phyloP scores from a whole-genome alignment of 176 grass and related monocot species.

The Musa troglodytarum region DNA sequence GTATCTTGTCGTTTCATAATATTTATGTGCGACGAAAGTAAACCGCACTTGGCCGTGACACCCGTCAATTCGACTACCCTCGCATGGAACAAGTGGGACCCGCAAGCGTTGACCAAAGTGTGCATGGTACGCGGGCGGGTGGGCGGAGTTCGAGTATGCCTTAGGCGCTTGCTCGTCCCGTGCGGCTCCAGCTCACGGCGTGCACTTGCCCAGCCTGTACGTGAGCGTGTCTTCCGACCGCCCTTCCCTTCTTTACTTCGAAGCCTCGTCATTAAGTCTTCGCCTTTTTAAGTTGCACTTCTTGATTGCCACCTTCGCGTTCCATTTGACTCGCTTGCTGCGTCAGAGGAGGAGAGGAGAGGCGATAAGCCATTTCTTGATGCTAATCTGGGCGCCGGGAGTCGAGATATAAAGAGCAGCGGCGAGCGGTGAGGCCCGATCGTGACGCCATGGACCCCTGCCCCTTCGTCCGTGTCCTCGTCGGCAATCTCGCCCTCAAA shows the following conservation, averaged over 20 bases:
- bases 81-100: too few relatives aligned
- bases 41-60: too few relatives aligned
- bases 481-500: slow-evolving; percentile 72
- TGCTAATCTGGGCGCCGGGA: not conserved
- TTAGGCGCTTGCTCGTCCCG: not conserved
- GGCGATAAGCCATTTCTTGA: not conserved
- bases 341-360: not conserved
- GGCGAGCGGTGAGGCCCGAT: not conserved
- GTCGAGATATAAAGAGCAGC: not conserved
- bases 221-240: not conserved
- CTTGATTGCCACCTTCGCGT: too few relatives aligned
- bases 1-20: too few relatives aligned
- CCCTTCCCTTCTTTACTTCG: not conserved
- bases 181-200: not conserved
- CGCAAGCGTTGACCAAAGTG: too few relatives aligned
- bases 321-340: too few relatives aligned
- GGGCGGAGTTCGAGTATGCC: not conserved
- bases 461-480: slow-evolving; percentile 84
- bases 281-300: too few relatives aligned
- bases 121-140: too few relatives aligned
- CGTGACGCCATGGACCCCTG: slow-evolving; percentile 58
- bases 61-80: too few relatives aligned
- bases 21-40: too few relatives aligned
- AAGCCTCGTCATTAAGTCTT: too few relatives aligned
- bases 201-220: not conserved